Base-by-base conservation (phyloP, 2,329 filamentous ascomycete genomes). In the Huntiella savannae region DNA sequence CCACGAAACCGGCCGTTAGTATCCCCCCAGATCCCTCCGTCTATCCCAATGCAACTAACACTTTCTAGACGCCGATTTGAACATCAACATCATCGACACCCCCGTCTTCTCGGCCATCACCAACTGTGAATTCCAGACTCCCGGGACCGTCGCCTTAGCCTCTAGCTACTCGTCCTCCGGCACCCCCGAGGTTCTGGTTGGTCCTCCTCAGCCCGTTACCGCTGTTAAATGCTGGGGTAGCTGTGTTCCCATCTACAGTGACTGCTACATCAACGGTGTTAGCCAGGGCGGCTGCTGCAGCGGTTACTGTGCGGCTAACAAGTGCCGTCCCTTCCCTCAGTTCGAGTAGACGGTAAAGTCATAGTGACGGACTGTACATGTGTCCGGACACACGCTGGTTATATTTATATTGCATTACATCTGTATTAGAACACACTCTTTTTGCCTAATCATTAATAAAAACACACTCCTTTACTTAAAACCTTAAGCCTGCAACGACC, bases 51-150 rank as follows among this genome's bases (percentile, higher is more conserved):
- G 7, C n/a, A 6, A 16, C 42, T 49, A 49, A 49, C 47, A 22
- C 15, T 5, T 2, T 4, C 22, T 40, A 68, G 64, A 66, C 51
- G 64, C 60, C 43, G 53, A 55, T 40, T 53, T 68, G 13, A 52
- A 57, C 6, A 53, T 69, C 44, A 59, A 56, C 52, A 58, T 60
- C 51, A 63, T 69, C 48, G 59, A 65, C 48, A 59, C 62, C 0
- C 58, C 60, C 34, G 61, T 64, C 57, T 70, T 65, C 57, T 59
- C 63, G 52, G 64, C 64, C 48, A 54, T 58, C 49, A 43, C 44
- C 12, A 54, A 62, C 45, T 70, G 68, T 57, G 59, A 55, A n/a
- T 69, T 71, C 56, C 54, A 60, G 47, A 66, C 63, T 0, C 49
- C 55, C 5, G 55, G 52, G 15, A 48, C 56, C 5, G 52, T 55